Conservation (phyloP, 129 eudicot genomes). For the Pittosporum tobira region DNA sequence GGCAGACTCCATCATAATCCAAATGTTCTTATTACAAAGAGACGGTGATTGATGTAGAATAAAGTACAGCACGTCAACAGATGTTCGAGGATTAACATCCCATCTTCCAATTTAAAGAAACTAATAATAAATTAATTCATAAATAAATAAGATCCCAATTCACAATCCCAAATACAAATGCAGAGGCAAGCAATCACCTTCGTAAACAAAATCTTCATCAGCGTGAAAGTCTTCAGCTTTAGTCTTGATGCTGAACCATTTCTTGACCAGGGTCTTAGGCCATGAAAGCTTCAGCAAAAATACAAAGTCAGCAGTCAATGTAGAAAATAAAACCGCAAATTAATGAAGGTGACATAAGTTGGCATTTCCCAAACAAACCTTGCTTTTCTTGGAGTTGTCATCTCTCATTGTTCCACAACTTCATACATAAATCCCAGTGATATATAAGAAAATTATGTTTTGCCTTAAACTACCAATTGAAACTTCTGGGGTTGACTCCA, state of each 20-base stretch:
- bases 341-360: not conserved
- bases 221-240: constrained; percentile 78
- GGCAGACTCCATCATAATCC: constrained; percentile 26
- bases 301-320: constrained; percentile 17
- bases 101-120: too few species aligned
- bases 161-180: constrained; percentile 17
- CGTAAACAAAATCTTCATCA: constrained; percentile 50
- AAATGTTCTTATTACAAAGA: constrained; percentile 15
- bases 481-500: constrained; percentile 4
- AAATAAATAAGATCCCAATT: constrained; percentile 18
- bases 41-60: constrained; percentile 28
- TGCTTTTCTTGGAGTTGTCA: constrained; percentile 71
- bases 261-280: constrained; percentile 83
- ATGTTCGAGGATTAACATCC: constrained; percentile 4
- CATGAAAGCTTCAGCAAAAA: constrained; percentile 60
- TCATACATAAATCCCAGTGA: constrained; percentile 31
- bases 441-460: constrained; percentile 6
- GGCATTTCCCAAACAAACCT: constrained; percentile 48
- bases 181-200: constrained; percentile 30
- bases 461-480: not conserved
- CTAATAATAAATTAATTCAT: too few species aligned
- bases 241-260: constrained; percentile 78
- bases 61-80: constrained; percentile 25
- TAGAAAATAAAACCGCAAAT: constrained; percentile 6
- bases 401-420: constrained; percentile 60